Evolutionary conservation across 2,329 filamentous ascomycete genomes (phyloP).

Genomic region (Teratosphaeriaceae sp.): DNA sequence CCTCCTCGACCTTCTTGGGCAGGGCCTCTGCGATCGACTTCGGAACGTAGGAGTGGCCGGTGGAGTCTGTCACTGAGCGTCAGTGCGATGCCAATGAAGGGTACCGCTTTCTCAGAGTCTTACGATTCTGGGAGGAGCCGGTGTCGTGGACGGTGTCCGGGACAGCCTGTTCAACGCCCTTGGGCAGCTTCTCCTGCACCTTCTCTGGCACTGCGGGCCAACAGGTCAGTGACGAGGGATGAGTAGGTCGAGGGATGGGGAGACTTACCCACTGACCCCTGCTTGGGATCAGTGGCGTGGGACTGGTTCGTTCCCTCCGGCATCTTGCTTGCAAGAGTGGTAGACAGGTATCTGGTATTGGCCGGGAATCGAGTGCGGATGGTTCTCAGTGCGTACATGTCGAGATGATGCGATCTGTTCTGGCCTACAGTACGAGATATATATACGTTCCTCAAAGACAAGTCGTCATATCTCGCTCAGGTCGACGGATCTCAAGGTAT

Average conservation of each 20-base stretch:
- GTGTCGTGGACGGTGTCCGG: slow-evolving; percentile 2
- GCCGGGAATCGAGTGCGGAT: neutral
- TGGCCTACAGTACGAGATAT: too few species aligned
- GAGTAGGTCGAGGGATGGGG: neutral
- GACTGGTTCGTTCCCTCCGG: neutral
- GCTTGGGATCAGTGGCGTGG: neutral
- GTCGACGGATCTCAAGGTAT: too few species aligned
- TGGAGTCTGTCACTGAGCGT: too few species aligned
- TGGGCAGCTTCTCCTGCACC: slow-evolving; percentile 1
- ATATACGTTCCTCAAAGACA: too few species aligned
- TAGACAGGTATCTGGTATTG: slow-evolving; percentile 1
- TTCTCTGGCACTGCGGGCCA: neutral
- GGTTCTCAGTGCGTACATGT: neutral
- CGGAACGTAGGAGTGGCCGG: neutral
- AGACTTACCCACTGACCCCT: neutral
- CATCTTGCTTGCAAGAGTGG: neutral
- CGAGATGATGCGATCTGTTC: neutral
- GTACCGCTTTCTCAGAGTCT: too few species aligned
- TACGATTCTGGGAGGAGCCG: neutral
- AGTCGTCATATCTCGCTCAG: neutral
- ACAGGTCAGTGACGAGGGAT: too few species aligned
- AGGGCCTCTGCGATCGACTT: neutral
- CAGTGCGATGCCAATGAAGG: too few species aligned
- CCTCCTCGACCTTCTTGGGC: neutral
- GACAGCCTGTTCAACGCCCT: neutral